Percentiles rank a stretch among this genome's conserved stretches.
Conservation (phyloP, 495 filamentous ascomycete species). For the Penicillium canescens region DNA sequence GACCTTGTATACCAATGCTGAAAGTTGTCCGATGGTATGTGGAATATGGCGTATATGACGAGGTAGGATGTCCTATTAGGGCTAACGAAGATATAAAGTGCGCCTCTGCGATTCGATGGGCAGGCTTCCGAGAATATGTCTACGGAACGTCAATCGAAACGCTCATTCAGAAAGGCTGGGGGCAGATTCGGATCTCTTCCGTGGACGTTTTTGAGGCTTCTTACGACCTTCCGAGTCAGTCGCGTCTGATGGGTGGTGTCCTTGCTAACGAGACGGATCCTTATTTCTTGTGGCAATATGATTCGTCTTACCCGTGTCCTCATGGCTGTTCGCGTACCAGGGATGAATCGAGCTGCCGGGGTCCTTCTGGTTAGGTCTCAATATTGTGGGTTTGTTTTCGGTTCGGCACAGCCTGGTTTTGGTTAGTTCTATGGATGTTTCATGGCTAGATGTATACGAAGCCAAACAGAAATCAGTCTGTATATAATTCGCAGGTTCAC, state of each 20-base stretch:
- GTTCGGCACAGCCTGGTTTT: too few relatives aligned
- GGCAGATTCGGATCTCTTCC: constrained; percentile 47
- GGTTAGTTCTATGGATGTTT: too few relatives aligned
- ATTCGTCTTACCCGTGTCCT: constrained; percentile 42
- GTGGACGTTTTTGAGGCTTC: constrained; percentile 46
- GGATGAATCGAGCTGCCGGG: too few relatives aligned
- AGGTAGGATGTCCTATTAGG: too few relatives aligned
- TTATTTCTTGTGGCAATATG: constrained; percentile 54
- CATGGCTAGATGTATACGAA: too few relatives aligned
- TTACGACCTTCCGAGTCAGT: constrained; percentile 31
- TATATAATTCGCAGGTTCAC: too few relatives aligned
- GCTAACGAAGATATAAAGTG: constrained; percentile 33
- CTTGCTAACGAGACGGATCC: constrained; percentile 53
- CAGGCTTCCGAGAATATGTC: constrained; percentile 55
- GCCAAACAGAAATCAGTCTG: too few relatives aligned
- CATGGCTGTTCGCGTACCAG: constrained; percentile 31
- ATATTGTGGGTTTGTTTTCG: too few relatives aligned
- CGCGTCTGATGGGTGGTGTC: constrained; percentile 40
- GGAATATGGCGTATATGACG: neutral
- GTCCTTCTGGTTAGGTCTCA: too few relatives aligned
- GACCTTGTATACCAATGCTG: constrained; percentile 56
- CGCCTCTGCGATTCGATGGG: constrained; percentile 55
- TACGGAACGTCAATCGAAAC: constrained; percentile 51
- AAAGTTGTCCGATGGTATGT: constrained; percentile 55
- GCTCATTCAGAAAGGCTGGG: constrained; percentile 44